phyloP scores from a whole-genome alignment of 305 asterid genomes.

The Nicotiana rustica region DNA sequence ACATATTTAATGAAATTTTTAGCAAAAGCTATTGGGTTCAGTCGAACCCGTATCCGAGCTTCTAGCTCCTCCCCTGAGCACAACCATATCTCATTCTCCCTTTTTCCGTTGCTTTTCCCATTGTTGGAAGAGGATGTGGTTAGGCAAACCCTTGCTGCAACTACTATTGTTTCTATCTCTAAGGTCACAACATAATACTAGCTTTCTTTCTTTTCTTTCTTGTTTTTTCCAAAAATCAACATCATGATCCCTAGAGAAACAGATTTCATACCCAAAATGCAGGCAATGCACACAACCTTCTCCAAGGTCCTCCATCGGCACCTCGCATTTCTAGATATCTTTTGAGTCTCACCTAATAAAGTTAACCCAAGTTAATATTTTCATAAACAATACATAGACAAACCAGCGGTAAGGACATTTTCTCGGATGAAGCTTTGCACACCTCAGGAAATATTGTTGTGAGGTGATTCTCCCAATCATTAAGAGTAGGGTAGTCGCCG shows the following conservation, averaged over 20 bases:
- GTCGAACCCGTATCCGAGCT: too few relatives aligned
- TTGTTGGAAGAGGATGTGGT: neutral
- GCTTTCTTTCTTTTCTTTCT: neutral
- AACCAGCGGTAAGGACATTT: constrained; percentile 9
- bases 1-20: too few relatives aligned
- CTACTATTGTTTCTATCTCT: neutral
- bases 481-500: constrained; percentile 83
- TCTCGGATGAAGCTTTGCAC: neutral
- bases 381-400: neutral
- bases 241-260: neutral
- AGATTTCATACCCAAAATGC: constrained; percentile 78
- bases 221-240: neutral
- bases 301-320: constrained; percentile 99
- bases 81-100: constrained; percentile 11
- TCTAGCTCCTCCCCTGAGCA: neutral
- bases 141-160: neutral
- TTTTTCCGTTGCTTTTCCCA: neutral
- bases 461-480: constrained; percentile 97
- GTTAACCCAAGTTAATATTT: constrained; percentile 24
- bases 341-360: constrained; percentile 89
- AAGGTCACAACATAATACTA: neutral
- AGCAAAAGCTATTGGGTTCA: too few relatives aligned
- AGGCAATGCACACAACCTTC: constrained; percentile 92
- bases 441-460: constrained; percentile 98
- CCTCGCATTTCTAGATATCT: constrained; percentile 98